Conservation (phyloP, 140 eudicot species). For the Cichorium intybus region DNA sequence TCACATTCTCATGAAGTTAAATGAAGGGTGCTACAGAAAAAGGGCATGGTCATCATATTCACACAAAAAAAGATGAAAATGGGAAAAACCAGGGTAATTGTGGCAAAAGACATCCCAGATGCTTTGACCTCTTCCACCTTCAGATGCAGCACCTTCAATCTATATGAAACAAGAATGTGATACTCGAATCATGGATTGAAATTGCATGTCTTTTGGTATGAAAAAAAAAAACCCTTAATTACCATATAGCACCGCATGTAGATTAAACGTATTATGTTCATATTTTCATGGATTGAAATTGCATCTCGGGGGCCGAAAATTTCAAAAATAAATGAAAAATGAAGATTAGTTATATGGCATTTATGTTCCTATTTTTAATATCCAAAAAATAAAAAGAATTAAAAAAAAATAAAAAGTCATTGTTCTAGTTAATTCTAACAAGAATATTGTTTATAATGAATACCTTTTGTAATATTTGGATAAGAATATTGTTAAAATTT, state of each 20-base stretch:
- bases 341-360: too few species aligned
- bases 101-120: conserved; percentile 39
- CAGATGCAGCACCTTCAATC: conserved; percentile 40
- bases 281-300: too few species aligned
- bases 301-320: too few species aligned
- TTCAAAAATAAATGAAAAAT: too few species aligned
- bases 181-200: background rate
- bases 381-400: too few species aligned
- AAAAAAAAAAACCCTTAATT: background rate
- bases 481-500: too few species aligned
- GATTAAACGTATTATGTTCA: too few species aligned
- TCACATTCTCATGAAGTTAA: background rate
- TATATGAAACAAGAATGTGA: background rate
- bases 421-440: too few species aligned
- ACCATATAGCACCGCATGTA: background rate
- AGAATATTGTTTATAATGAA: too few species aligned
- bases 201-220: background rate
- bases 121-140: conserved; percentile 25
- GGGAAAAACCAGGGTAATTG: conserved; percentile 14
- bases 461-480: too few species aligned
- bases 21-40: background rate
- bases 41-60: background rate
- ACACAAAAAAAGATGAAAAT: background rate
- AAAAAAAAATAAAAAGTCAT: too few species aligned
- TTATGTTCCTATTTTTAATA: too few species aligned